Evolutionary conservation across 352 stramenopile species (phyloP), one percentile per base, ranked within the genome.

Genomic region (Pythium volutum): DNA sequence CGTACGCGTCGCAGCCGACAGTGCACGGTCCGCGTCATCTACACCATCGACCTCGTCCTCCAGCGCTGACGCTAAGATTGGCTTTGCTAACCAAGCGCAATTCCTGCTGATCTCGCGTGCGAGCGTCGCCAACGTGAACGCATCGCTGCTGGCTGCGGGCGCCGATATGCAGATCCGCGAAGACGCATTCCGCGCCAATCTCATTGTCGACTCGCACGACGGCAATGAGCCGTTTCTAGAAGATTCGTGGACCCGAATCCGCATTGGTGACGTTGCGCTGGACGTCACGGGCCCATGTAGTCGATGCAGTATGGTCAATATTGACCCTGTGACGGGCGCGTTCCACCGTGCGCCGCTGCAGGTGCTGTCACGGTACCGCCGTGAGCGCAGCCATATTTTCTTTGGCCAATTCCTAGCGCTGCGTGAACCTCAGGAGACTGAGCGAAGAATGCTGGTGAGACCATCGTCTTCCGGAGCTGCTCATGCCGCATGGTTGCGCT

Each of bases 241-340:
- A 59, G 87, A 96, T 55, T 31, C 61, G 42, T 96, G 87, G 87
- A 48, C 27, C 29, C 56, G 48, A 2, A 14, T 96, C 43, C 62
- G 55, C 16, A 80, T 88, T n/a, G 69, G 70, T 12, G 59, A 59
- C 12, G 71, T 62, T 5, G 47, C 42, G 10, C 89, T 92, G 33
- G 72, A 82, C 55, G 73, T 91, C 36, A 76, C 75, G 20, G 85
- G 83, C 4, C 78, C 81, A 20, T 94, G 82, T 66, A 79, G 73
- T 23, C 84, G 88, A 56, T 96, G 86, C 62, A 81, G 70, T 36
- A 88, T 93, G 73, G 83, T 95, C 65, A 95, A 95, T 55, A 75
- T 96, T 51, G 77, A 96, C 62, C 86, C 74, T 27, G 63, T 67
- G 45, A 93, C 81, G 6, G 81, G 83, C 9, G 65, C 70, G 18